phyloP scores from a whole-genome alignment of 306 rosid genomes.

The Castanea crenata region DNA sequence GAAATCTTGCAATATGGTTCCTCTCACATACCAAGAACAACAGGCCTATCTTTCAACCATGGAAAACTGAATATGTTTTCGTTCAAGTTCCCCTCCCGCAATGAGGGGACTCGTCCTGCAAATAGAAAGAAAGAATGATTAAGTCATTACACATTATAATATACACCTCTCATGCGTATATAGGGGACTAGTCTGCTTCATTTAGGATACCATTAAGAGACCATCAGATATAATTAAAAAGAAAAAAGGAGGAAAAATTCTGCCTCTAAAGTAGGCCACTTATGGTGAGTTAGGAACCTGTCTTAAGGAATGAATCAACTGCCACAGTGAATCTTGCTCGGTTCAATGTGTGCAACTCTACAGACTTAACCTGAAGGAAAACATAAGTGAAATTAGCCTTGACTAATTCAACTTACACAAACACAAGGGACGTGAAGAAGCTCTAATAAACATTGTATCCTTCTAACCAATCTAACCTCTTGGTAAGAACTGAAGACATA shows the following conservation, averaged over 20 bases:
- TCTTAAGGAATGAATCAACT: conserved; percentile 75
- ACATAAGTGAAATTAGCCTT: conserved; percentile 21
- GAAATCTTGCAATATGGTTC: conserved; percentile 11
- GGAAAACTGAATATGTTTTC: conserved; percentile 84
- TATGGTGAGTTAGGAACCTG: conserved; percentile 50
- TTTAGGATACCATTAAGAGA: conserved; percentile 13
- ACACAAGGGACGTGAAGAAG: conserved; percentile 7
- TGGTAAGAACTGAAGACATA: conserved; percentile 80
- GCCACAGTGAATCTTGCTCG: conserved; percentile 86
- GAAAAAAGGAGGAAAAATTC: conserved; percentile 1
- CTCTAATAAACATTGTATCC: conserved; percentile 5
- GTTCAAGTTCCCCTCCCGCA: conserved; percentile 76
- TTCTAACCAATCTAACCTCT: conserved; percentile 66
- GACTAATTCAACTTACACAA: conserved; percentile 22
- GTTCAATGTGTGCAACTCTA: conserved; percentile 93
- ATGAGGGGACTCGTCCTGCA: conserved; percentile 83
- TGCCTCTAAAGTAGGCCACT: conserved; percentile 20
- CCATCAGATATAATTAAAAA: conserved; percentile 9
- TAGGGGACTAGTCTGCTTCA: conserved; percentile 2
- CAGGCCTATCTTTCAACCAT: conserved; percentile 78
- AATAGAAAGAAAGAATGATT: conserved; percentile 15
- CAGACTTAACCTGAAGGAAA: conserved; percentile 71
- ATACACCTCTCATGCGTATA: conserved; percentile 2
- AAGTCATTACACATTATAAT: conserved; percentile 11
- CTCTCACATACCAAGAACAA: conserved; percentile 73